These are phyloP conservation scores for Rhizopus microsporus DNA, from an alignment of 371 early-diverging fungal genomes.

Conservation along the genomic window DNA sequence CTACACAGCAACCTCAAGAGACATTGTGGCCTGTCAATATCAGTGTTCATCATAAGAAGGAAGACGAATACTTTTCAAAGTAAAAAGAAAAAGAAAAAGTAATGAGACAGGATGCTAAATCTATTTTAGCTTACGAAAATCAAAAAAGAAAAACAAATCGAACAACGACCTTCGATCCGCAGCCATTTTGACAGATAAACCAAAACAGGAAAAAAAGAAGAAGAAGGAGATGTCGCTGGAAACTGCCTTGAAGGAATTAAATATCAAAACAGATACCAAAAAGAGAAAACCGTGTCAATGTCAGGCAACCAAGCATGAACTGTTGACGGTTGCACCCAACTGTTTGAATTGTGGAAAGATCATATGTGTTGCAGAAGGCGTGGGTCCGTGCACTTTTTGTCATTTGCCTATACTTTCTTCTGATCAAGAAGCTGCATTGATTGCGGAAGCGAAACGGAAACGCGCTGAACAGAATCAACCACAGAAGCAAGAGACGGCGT, in stretches of 20 bases:
- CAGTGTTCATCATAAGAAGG: slow-evolving; percentile 49
- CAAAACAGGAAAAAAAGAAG: slow-evolving; percentile 32
- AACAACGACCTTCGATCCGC: slow-evolving; percentile 16
- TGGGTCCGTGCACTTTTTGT: slow-evolving; percentile 87
- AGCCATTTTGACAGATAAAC: slow-evolving; percentile 18
- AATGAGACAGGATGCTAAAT: background rate
- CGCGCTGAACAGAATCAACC: slow-evolving; percentile 34
- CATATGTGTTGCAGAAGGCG: slow-evolving; percentile 80
- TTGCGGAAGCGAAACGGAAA: slow-evolving; percentile 48
- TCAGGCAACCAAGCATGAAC: slow-evolving; percentile 75
- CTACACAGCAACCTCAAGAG: slow-evolving; percentile 16
- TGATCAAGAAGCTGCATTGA: slow-evolving; percentile 65
- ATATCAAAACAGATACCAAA: slow-evolving; percentile 37
- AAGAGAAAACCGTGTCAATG: slow-evolving; percentile 47
- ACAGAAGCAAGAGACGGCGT: slow-evolving; percentile 31
- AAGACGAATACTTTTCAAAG: slow-evolving; percentile 52
- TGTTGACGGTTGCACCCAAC: slow-evolving; percentile 78
- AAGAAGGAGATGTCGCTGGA: slow-evolving; percentile 50
- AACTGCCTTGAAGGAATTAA: slow-evolving; percentile 46
- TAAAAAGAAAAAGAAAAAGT: slow-evolving; percentile 14
- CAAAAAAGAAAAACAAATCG: slow-evolving; percentile 22
- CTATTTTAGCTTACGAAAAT: slow-evolving; percentile 18
- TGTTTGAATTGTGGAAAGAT: slow-evolving; percentile 91
- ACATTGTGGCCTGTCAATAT: slow-evolving; percentile 44
- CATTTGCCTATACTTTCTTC: slow-evolving; percentile 71